phyloP scores from a whole-genome alignment of 2,329 filamentous ascomycete species.

The Arthrinium puccinioides region DNA sequence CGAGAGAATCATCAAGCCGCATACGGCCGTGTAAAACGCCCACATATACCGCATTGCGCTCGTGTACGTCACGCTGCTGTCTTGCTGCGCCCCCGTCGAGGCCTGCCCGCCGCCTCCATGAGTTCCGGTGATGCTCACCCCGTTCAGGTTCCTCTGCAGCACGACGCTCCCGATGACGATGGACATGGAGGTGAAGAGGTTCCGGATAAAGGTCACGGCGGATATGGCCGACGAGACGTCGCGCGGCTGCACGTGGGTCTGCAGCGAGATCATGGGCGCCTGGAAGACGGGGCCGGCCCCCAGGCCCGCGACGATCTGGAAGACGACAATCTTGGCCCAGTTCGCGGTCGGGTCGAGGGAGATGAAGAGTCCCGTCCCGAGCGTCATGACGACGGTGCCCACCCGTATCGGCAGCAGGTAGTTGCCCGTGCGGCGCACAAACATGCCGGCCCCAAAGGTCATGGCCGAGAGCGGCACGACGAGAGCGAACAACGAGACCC shows the following conservation, averaged over 20 bases:
- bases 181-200: constrained; percentile 46
- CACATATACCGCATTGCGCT: constrained; percentile 2
- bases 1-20: constrained; percentile 29
- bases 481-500: constrained; percentile 38
- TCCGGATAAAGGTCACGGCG: constrained; percentile 45
- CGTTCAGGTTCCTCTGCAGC: constrained; percentile 34
- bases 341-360: constrained; percentile 37
- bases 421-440: constrained; percentile 33
- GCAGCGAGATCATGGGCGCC: constrained; percentile 45
- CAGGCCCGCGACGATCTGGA: constrained; percentile 37
- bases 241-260: constrained; percentile 37
- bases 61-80: neutral
- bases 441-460: constrained; percentile 21
- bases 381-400: constrained; percentile 35
- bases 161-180: constrained; percentile 53
- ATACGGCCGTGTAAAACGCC: constrained; percentile 2
- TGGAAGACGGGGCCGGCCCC: constrained; percentile 48
- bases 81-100: neutral
- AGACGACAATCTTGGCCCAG: constrained; percentile 22
- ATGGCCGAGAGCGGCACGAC: constrained; percentile 19
- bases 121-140: neutral
- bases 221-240: constrained; percentile 49
- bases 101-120: neutral
- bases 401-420: constrained; percentile 37
- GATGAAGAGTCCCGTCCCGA: constrained; percentile 38